phyloP scores from a whole-genome alignment of 2,329 filamentous ascomycete genomes.

The Fusarium sp. region DNA sequence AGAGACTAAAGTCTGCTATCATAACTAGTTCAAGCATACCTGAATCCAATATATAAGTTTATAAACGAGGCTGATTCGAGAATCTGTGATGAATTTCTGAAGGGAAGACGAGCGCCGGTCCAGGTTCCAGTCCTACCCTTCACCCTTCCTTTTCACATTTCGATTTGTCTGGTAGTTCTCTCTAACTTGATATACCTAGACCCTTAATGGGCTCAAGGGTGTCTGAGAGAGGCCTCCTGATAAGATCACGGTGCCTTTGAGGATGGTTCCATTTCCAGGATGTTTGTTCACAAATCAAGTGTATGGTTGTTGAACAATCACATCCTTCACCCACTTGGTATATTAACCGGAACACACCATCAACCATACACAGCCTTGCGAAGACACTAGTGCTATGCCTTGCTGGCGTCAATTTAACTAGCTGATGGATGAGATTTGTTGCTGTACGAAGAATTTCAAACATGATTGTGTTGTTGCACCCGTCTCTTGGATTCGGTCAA shows the following conservation, averaged over 20 bases:
- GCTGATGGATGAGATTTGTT: background rate
- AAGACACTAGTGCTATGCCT: background rate
- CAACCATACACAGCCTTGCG: background rate
- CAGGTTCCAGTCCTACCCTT: background rate
- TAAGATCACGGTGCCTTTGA: background rate
- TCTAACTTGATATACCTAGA: background rate
- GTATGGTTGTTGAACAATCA: background rate
- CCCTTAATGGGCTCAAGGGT: background rate
- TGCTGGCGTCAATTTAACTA: background rate
- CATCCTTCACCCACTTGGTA: background rate
- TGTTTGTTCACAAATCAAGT: background rate
- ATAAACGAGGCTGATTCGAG: background rate
- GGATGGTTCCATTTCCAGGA: background rate
- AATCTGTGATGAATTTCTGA: background rate
- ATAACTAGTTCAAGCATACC: background rate
- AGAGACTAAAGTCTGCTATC: background rate
- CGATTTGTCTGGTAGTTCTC: background rate
- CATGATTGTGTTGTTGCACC: background rate
- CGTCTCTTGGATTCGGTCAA: background rate
- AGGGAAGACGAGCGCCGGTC: background rate
- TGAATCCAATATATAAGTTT: background rate
- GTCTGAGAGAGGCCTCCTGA: background rate
- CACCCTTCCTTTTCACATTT: background rate
- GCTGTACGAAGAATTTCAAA: conserved; percentile 4
- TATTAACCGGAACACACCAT: conserved; percentile 15